phyloP scores from a whole-genome alignment of 129 eudicot species.

The Tanacetum coccineum region DNA sequence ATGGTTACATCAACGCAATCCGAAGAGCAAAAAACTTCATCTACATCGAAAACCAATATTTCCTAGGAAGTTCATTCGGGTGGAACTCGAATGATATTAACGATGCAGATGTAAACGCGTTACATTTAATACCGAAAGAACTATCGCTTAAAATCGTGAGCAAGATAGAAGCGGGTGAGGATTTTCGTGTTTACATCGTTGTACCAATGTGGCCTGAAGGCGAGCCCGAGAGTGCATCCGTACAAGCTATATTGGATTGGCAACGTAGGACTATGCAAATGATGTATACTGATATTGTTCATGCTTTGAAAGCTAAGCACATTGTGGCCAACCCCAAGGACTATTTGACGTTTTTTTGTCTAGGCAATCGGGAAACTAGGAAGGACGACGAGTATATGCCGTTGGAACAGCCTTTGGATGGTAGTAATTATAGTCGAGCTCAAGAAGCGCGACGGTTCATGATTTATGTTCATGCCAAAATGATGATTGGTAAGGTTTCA shows the following conservation, averaged over 20 bases:
- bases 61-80: slow-evolving; percentile 70
- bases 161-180: slow-evolving; percentile 75
- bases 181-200: slow-evolving; percentile 63
- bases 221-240: slow-evolving; percentile 58
- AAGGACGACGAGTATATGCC: slow-evolving; percentile 63
- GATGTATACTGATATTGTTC: slow-evolving; percentile 74
- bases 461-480: slow-evolving; percentile 83
- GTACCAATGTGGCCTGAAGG: slow-evolving; percentile 98
- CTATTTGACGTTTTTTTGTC: slow-evolving; percentile 66
- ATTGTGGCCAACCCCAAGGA: slow-evolving; percentile 58
- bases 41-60: slow-evolving; percentile 83
- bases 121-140: slow-evolving; percentile 73
- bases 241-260: slow-evolving; percentile 74
- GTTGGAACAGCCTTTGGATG: slow-evolving; percentile 38
- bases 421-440: slow-evolving; percentile 53
- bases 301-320: slow-evolving; percentile 61
- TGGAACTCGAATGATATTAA: slow-evolving; percentile 64
- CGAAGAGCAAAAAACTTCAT: slow-evolving; percentile 76
- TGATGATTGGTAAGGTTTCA: slow-evolving; percentile 73
- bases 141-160: slow-evolving; percentile 68
- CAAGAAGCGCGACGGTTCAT: slow-evolving; percentile 69
- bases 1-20: slow-evolving; percentile 78
- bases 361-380: slow-evolving; percentile 64
- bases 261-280: slow-evolving; percentile 81
- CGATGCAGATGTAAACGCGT: slow-evolving; percentile 54